Conservation (phyloP, 2,329 filamentous ascomycete genomes). For the Paracoccidioides lutzii region DNA sequence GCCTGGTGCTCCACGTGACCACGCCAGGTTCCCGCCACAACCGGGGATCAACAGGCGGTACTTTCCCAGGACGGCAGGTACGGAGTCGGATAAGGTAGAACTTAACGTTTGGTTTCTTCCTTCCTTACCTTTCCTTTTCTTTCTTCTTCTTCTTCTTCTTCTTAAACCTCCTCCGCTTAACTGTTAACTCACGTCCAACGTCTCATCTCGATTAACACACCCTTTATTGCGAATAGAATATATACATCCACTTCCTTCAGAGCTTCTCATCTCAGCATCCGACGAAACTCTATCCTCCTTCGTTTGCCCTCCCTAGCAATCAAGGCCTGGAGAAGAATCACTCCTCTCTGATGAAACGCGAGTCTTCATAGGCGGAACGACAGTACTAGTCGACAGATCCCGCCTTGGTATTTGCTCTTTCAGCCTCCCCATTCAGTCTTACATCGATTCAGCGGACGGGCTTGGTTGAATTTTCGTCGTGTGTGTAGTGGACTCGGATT, state of each 20-base stretch:
- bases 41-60: constrained; percentile 2
- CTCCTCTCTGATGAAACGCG: constrained; percentile 13
- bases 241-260: background rate
- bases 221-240: background rate
- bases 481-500: too few species aligned
- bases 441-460: background rate
- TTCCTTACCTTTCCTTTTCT: background rate
- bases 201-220: background rate
- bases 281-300: background rate
- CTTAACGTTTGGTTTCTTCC: background rate
- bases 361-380: constrained; percentile 12
- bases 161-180: background rate
- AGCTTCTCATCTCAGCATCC: background rate
- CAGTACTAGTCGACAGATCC: constrained; percentile 13
- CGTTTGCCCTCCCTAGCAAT: background rate
- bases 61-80: too few species aligned
- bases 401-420: constrained; percentile 4
- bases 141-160: background rate
- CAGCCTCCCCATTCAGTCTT: background rate
- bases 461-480: background rate
- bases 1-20: too few species aligned
- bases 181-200: background rate
- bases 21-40: constrained; percentile 4
- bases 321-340: constrained; percentile 3
- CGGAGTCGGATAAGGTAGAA: too few species aligned